Evolutionary conservation across 805 yeast genomes (phyloP).

Genomic region (Hemisphaericaspora nanyangensis): DNA sequence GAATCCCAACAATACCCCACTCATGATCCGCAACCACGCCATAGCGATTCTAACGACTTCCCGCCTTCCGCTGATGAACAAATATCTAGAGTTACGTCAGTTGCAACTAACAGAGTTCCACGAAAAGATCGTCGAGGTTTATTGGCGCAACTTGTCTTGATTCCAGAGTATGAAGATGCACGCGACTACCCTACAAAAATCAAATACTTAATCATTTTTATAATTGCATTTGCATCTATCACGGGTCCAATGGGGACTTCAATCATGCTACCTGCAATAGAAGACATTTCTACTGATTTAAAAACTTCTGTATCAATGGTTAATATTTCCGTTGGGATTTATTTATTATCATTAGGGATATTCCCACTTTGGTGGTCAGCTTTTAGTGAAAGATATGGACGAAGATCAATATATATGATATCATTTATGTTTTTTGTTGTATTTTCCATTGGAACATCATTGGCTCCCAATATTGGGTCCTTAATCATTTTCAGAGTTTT

Average conservation of each 20-base stretch:
- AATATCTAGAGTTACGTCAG: slow-evolving; percentile 3
- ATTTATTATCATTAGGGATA: slow-evolving; percentile 67
- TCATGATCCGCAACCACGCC: no score
- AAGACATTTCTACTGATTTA: slow-evolving; percentile 50
- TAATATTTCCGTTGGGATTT: slow-evolving; percentile 78
- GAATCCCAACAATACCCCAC: no score
- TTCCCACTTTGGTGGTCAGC: slow-evolving; percentile 91
- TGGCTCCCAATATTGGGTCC: slow-evolving; percentile 55
- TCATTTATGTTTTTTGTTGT: slow-evolving; percentile 62
- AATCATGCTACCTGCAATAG: slow-evolving; percentile 74
- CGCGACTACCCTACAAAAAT: slow-evolving; percentile 50
- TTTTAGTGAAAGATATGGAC: slow-evolving; percentile 69
- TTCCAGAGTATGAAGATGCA: slow-evolving; percentile 75
- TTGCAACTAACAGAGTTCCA: slow-evolving; percentile 15
- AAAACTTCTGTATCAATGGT: slow-evolving; percentile 58
- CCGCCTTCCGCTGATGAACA: no score
- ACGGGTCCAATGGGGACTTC: slow-evolving; percentile 91
- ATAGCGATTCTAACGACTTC: no score
- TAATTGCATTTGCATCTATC: slow-evolving; percentile 70
- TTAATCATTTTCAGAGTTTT: slow-evolving; percentile 68
- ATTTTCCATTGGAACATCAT: slow-evolving; percentile 70
- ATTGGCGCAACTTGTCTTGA: slow-evolving; percentile 43
- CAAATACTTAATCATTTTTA: slow-evolving; percentile 54
- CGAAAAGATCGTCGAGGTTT: slow-evolving; percentile 55
- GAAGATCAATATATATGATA: slow-evolving; percentile 67